These are phyloP conservation scores for Planoprotostelium fungivorum DNA, from an alignment of 78 protist genomes.

Conservation along the genomic window DNA sequence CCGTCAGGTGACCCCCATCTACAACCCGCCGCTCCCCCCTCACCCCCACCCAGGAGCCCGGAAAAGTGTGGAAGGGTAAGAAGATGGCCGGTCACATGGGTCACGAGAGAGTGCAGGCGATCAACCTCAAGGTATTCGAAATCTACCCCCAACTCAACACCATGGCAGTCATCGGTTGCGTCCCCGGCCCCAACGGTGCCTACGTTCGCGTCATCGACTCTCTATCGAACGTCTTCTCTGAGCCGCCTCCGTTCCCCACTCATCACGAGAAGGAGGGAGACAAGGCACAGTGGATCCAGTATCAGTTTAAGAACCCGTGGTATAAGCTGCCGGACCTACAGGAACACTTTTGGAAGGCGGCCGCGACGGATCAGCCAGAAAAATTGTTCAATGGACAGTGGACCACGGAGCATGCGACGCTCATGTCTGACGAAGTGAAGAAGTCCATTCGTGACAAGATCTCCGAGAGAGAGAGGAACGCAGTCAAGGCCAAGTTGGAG, in stretches of 20 bases:
- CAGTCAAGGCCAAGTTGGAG: not conserved
- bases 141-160: conserved; percentile 22
- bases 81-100: conserved; percentile 81
- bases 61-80: conserved; percentile 56
- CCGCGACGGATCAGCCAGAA: not conserved
- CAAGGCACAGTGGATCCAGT: not conserved
- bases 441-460: not conserved
- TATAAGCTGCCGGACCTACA: not conserved
- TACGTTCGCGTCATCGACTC: conserved; percentile 23
- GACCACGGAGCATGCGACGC: not conserved
- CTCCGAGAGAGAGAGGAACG: not conserved
- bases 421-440: not conserved
- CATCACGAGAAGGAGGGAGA: not conserved
- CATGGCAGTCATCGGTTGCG: conserved; percentile 49
- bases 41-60: conserved; percentile 24
- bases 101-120: conserved; percentile 10
- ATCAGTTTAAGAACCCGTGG: not conserved
- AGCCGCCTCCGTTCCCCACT: conserved; percentile 73
- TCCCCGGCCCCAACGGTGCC: conserved; percentile 54
- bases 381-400: not conserved
- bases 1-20: conserved; percentile 22
- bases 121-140: conserved; percentile 22
- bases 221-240: conserved; percentile 14
- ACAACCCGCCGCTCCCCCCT: not conserved
- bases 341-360: not conserved